A percentile compares a stretch with the other conserved stretches of the same genome.
These are phyloP conservation scores for Rhizophagus sp. DNA, from an alignment of 192 early-diverging fungal species.

Conservation along the genomic window DNA sequence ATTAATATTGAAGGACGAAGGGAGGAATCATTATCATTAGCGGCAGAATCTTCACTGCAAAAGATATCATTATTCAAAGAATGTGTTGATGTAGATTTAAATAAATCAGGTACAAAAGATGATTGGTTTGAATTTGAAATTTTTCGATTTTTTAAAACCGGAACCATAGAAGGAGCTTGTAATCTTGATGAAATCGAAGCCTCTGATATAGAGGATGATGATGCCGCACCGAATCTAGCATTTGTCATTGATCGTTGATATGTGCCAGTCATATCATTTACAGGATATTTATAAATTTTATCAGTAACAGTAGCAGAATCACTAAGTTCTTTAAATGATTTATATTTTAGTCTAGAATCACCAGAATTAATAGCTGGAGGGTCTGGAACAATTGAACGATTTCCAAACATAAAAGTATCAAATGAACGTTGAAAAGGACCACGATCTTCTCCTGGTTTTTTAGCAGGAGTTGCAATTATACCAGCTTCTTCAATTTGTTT, in stretches of 20 bases:
- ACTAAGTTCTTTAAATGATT: background rate
- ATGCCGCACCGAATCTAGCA: background rate
- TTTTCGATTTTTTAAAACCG: background rate
- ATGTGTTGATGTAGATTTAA: too few relatives aligned
- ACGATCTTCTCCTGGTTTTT: too few relatives aligned
- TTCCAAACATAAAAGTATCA: background rate
- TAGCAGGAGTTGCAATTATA: too few relatives aligned
- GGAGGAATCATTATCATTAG: too few relatives aligned
- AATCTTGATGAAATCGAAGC: background rate
- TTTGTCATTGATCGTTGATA: background rate
- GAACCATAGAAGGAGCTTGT: background rate
- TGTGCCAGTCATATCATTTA: background rate
- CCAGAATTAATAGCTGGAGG: background rate
- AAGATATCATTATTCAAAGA: too few relatives aligned
- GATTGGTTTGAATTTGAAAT: background rate
- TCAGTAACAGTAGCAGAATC: background rate
- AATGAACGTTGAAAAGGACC: too few relatives aligned
- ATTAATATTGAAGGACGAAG: background rate
- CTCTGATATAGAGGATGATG: too few relatives aligned
- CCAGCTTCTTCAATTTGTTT: too few relatives aligned
- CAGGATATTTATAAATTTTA: conserved; percentile 1
- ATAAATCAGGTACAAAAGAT: too few relatives aligned
- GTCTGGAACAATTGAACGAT: background rate
- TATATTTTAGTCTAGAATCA: background rate
- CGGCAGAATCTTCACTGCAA: too few relatives aligned